Evolutionary conservation across 805 yeast genomes (phyloP).

Genomic region (Zygoascus ofunaensis): DNA sequence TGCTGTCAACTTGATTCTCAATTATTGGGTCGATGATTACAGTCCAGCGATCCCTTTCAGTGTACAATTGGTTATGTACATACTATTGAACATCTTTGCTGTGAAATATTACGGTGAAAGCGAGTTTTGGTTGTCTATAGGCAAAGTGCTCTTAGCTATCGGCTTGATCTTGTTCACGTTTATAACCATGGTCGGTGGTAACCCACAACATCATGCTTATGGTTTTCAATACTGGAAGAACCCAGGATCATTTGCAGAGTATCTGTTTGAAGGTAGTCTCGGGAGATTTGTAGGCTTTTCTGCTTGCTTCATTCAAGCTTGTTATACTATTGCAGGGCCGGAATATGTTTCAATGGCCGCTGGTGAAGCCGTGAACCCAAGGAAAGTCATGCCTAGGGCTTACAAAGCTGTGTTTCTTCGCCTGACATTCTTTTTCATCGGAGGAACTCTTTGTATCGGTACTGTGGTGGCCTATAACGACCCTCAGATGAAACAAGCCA

Average conservation of each 20-base stretch:
- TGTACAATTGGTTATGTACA: slow-evolving; percentile 55
- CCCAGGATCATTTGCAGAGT: slow-evolving; percentile 51
- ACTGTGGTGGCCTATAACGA: slow-evolving; percentile 66
- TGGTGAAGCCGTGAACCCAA: slow-evolving; percentile 67
- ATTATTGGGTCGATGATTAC: slow-evolving; percentile 73
- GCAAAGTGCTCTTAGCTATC: slow-evolving; percentile 63
- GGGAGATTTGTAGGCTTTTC: slow-evolving; percentile 69
- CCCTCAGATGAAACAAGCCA: slow-evolving; percentile 47
- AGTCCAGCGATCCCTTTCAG: slow-evolving; percentile 61
- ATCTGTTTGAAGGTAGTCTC: slow-evolving; percentile 42
- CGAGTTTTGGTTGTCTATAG: slow-evolving; percentile 70
- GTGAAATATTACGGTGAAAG: slow-evolving; percentile 72
- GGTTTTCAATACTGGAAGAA: slow-evolving; percentile 51
- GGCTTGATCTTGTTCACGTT: slow-evolving; percentile 71
- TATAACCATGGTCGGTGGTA: slow-evolving; percentile 80
- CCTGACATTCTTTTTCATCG: slow-evolving; percentile 55
- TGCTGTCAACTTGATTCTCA: slow-evolving; percentile 68
- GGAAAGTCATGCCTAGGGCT: slow-evolving; percentile 67
- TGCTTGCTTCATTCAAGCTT: slow-evolving; percentile 58
- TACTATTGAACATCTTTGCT: slow-evolving; percentile 59
- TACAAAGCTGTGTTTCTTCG: slow-evolving; percentile 67
- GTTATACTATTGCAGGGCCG: slow-evolving; percentile 79
- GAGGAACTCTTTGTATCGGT: slow-evolving; percentile 73
- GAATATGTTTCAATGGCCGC: slow-evolving; percentile 81
- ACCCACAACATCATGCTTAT: slow-evolving; percentile 56